Base-by-base conservation (phyloP, 345 rosid genomes). In the Clarkia xantiana region DNA sequence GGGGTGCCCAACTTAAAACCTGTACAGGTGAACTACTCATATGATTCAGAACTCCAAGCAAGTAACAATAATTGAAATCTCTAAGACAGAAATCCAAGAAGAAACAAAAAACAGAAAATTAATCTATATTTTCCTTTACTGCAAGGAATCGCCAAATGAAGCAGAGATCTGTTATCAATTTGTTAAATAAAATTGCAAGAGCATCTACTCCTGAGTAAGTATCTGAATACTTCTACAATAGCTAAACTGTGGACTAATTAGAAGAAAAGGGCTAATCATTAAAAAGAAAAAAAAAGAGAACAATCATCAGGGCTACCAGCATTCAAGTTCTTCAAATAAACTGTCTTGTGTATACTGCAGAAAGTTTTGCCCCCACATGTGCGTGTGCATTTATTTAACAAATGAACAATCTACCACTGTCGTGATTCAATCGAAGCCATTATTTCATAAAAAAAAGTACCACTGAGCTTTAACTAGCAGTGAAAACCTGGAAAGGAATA, bases 1-100 rank as follows among this genome's bases (percentile, higher is more conserved):
- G 75, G 9, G 86, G 86, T 52, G 42, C 65, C 89, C 89, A 85
- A 59, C 95, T 85, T 66, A 79, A 67, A 50, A 75, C 76, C 95
- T 85, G 62, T 55, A 38, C 16, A 53, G 40, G 4, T 38, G 44
- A 29, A 25, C 1, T 17, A 18, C 4, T 20, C 11, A 18, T 16
- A 14, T 4, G 16, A 60, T 16, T 20, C 39, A 36, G 11, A 16
- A 46, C 2, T 22, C 46, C 25, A 29, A 34, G 16, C 11, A 15
- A 17, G 22, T 19, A 5, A 34, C 14, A 51, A 1, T n/a, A 39
- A 45, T 7, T 10, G 11, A 19, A 43, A 17, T 13, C 34, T 17
- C 1, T 14, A 12, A 3, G 17, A 15, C 10, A 29, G 36, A 29
- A 29, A 2, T 18, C 1, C 3, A 53, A 53, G 16, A 53, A 38